Conservation (phyloP, 306 rosid genomes). For the Aeschynomene evenia region DNA sequence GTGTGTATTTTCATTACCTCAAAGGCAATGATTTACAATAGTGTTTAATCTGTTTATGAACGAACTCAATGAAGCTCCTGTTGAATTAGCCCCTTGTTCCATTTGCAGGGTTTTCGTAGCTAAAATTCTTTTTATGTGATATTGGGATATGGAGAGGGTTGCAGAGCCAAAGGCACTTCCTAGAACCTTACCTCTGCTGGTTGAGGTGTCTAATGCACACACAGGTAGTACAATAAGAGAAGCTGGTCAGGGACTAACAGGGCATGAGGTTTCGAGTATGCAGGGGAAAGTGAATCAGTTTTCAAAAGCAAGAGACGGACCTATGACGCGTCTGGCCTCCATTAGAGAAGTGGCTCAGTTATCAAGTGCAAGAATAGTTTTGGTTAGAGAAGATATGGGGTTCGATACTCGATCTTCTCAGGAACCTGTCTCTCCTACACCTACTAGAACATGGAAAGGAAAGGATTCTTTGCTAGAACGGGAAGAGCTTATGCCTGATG, state of each 20-base stretch:
- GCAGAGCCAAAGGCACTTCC: conserved; percentile 65
- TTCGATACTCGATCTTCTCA: conserved; percentile 39
- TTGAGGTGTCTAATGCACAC: conserved; percentile 47
- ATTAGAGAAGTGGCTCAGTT: conserved; percentile 50
- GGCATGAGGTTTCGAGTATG: conserved; percentile 34
- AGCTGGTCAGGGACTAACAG: conserved; percentile 34
- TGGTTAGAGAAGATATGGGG: conserved; percentile 58
- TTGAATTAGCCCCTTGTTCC: conserved; percentile 26
- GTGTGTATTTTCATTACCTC: conserved; percentile 3
- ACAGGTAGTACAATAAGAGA: conserved; percentile 37
- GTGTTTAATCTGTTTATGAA: too few species aligned
- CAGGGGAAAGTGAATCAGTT: conserved; percentile 38
- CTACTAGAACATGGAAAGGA: conserved; percentile 50
- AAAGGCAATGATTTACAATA: too few species aligned
- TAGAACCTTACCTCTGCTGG: conserved; percentile 44
- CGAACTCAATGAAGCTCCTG: conserved; percentile 2
- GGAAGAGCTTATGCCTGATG: conserved; percentile 43
- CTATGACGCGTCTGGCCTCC: conserved; percentile 39
- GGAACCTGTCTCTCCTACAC: conserved; percentile 41
- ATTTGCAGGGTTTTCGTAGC: conserved; percentile 45
- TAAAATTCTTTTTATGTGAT: conserved; percentile 29
- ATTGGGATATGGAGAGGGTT: conserved; percentile 63
- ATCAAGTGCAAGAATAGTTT: conserved; percentile 50
- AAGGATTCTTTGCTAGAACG: conserved; percentile 53
- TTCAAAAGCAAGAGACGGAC: conserved; percentile 37